Base-by-base conservation (phyloP, 2,329 filamentous ascomycete genomes). In the Sporothrix phasma region DNA sequence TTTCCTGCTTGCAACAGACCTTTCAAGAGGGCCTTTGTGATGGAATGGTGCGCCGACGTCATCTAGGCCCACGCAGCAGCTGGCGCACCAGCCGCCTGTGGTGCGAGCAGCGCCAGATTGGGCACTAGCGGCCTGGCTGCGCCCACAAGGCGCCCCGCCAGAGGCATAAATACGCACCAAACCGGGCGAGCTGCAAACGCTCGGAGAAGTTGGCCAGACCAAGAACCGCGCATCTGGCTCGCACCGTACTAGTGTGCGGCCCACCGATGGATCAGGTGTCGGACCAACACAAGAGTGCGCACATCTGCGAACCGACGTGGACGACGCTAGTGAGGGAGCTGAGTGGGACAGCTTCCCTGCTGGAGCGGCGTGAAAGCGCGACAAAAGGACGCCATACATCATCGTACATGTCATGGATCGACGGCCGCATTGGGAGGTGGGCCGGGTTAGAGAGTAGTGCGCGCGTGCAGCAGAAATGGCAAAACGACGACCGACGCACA, bases 111-210 rank as follows among this genome's bases (percentile, higher is more conserved):
- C 19, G 45, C 62, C 62, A 60, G 41, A 61, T 64, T 65, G 59
- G 63, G 63, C 63, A 65, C 59, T 65, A 65, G 63, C 37, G 47
- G 22, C 37, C 26, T 41, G 15, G 54, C 54, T 58, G 51, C 51
- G 51, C 51, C 58, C 29, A 46, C 58, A n/a, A 37, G 58, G 24
- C 6, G 13, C 54, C 34, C 37, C 24, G 37, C 10, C 24, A 46
- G 39, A 60, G 56, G 24, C 54, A 59, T 56, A 56, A 56, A 56
- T 56, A 56, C 51, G 51, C 51, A 37, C 51, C 24, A 56, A 56
- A 39, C 51, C 31, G 51, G n/a, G 31, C 54, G 17, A 13, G 29
- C 34, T 5, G 15, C 10, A 22, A 17, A 3, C 5, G 26, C 11
- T 11, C 13, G 15, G 19, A 31, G 24, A 60, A 60, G 56, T 58